Base-by-base conservation (phyloP, 192 early-diverging fungal species). In the Entophlyctis helioformis region DNA sequence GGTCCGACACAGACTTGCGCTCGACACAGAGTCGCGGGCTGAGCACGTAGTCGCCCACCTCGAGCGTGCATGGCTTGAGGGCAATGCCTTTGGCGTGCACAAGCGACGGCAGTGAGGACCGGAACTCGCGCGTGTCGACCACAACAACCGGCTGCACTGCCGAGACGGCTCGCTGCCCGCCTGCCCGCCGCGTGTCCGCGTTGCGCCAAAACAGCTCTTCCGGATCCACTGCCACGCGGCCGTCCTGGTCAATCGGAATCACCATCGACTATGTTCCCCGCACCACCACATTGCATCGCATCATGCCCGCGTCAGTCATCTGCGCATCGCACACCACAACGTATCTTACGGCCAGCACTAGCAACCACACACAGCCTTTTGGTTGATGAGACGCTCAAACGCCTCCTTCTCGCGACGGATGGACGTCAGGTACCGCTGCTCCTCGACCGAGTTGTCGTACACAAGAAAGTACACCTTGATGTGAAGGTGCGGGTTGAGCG, bases 371-470 rank as follows among this genome's bases (percentile, higher is more conserved):
- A 80, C 83, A 27, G 83, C 81, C 64, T 94, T 94, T 48, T 90
- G 85, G 15, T 70, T 51, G 47, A 98, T 95, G 32, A 98, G 52
- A 36, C 72, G 82, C 56, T 96, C 91, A 68, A 98, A 98, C 0
- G 94, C 76, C 45, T 89, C 81, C 55, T 92, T 92, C 57, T 98
- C 94, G 35, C 73, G 74, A 18, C 94, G 66, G 49, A 98, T 78
- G 0, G 66, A 59, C 20, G 82, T 83, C 28, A 98, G 56, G 48
- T 91, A 98, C 22, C 74, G 62, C 61, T 96, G 93, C 60, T 96
- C 95, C 59, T 98, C 92, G 1, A 92, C 74, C 7, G 86, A 90
- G 60, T 92, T 86, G 41, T 93, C 85, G 56, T 98, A 96, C 0
- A 92, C 71, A 54, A 95, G 69, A 59, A 96, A 95, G 46, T 91